Evolutionary conservation across 768 basidiomycete genomes (phyloP).

Genomic region (Mycena belliarum): DNA sequence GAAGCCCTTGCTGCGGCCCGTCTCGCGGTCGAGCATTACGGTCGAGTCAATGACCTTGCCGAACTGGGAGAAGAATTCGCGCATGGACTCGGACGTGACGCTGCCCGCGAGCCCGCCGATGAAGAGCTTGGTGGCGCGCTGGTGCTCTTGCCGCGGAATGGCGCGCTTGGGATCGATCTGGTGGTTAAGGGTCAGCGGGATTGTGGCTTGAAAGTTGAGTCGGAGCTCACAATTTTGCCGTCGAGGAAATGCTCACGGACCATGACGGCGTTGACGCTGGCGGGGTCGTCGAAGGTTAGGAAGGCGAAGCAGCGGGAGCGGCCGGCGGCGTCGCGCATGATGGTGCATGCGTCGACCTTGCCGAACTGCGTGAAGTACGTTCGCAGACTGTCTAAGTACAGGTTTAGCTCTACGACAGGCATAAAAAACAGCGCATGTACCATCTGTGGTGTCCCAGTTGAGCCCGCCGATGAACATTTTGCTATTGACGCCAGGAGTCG

Average conservation of each 20-base stretch:
- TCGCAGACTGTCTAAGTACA: slow-evolving; percentile 64
- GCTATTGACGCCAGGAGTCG: slow-evolving; percentile 52
- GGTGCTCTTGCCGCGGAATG: slow-evolving; percentile 94
- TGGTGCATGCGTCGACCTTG: slow-evolving; percentile 95
- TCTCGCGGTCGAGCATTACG: slow-evolving; percentile 97
- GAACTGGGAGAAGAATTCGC: slow-evolving; percentile 90
- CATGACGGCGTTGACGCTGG: slow-evolving; percentile 95
- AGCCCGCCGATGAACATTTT: slow-evolving; percentile 99
- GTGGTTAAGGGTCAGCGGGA: neutral
- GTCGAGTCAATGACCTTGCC: slow-evolving; percentile 97
- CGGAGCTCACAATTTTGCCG: slow-evolving; percentile 86
- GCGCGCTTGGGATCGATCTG: slow-evolving; percentile 99
- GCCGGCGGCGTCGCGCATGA: slow-evolving; percentile 96
- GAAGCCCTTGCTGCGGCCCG: slow-evolving; percentile 93
- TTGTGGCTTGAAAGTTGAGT: slow-evolving; percentile 12
- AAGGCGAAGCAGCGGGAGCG: slow-evolving; percentile 98
- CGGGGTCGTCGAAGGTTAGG: slow-evolving; percentile 91
- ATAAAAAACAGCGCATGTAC: slow-evolving; percentile 57
- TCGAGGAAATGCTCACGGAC: slow-evolving; percentile 92
- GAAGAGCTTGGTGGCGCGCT: slow-evolving; percentile 91
- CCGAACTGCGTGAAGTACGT: slow-evolving; percentile 96
- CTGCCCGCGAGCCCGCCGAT: slow-evolving; percentile 91
- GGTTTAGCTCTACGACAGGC: slow-evolving; percentile 42
- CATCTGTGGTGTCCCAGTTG: slow-evolving; percentile 99
- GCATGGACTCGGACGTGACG: slow-evolving; percentile 93